Percentiles rank a stretch among this genome's conserved stretches.
These are phyloP conservation scores for Xylariales sp. DNA, from an alignment of 2,329 filamentous ascomycete genomes.

Conservation along the genomic window DNA sequence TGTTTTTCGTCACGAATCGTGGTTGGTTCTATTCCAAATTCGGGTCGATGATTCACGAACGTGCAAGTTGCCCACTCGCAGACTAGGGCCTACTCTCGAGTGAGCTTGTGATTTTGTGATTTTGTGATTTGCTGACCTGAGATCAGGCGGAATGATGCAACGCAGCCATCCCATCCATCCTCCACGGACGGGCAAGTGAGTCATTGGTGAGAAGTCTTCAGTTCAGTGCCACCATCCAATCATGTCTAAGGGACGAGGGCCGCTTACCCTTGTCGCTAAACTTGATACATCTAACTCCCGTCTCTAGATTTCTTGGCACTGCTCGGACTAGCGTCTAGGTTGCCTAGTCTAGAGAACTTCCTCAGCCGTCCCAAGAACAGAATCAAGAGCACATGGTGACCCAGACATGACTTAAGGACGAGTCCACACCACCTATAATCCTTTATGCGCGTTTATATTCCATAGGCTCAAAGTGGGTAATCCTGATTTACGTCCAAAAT, in stretches of 20 bases:
- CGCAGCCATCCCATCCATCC: conserved; percentile 28
- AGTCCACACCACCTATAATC: conserved; percentile 27
- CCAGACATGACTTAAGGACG: neutral
- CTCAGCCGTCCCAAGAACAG: conserved; percentile 7
- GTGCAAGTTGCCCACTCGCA: conserved; percentile 26
- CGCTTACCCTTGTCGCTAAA: conserved; percentile 21
- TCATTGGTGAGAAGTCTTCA: conserved; percentile 33
- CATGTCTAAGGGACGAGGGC: conserved; percentile 14
- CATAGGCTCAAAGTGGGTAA: conserved; percentile 15
- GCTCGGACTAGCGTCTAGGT: conserved; percentile 15
- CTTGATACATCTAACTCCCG: conserved; percentile 17
- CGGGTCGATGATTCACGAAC: conserved; percentile 31
- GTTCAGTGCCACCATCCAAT: conserved; percentile 21
- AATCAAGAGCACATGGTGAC: neutral
- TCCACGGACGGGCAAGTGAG: conserved; percentile 35
- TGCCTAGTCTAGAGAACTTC: conserved; percentile 24
- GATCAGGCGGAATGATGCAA: conserved; percentile 31
- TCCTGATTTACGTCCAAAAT: neutral
- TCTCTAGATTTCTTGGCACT: conserved; percentile 27
- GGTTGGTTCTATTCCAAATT: conserved; percentile 24
- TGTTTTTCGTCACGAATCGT: conserved; percentile 15
- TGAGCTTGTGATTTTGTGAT: conserved; percentile 31
- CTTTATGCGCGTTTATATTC: conserved; percentile 2
- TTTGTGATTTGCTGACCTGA: conserved; percentile 28
- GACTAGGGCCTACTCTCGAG: conserved; percentile 16